phyloP scores from a whole-genome alignment of 495 filamentous ascomycete species.

The Bombardia bombarda region DNA sequence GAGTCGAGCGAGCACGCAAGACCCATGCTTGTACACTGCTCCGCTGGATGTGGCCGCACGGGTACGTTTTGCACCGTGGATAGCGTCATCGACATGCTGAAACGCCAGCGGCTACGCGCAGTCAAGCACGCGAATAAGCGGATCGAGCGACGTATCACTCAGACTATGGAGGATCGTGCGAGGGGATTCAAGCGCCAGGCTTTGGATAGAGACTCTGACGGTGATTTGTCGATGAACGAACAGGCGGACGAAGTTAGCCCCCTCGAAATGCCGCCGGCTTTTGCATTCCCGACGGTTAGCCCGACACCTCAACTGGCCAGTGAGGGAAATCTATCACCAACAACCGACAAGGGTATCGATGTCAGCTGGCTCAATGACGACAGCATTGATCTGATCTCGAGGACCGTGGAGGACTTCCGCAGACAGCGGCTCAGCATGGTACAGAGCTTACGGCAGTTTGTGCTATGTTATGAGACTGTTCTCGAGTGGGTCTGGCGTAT shows the following conservation, averaged over 20 bases:
- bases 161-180: constrained; percentile 2
- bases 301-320: background rate
- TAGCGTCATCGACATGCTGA: constrained; percentile 87
- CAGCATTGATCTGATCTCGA: constrained; percentile 67
- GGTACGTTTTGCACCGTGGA: constrained; percentile 96
- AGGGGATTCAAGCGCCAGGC: constrained; percentile 4
- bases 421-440: constrained; percentile 91
- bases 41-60: constrained; percentile 89
- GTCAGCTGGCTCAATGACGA: constrained; percentile 41
- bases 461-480: constrained; percentile 92
- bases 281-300: background rate
- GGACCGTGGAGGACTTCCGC: constrained; percentile 84
- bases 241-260: constrained; percentile 6
- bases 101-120: constrained; percentile 53
- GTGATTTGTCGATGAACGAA: constrained; percentile 31
- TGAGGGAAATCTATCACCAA: background rate
- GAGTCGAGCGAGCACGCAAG: constrained; percentile 44
- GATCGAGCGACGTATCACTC: constrained; percentile 17
- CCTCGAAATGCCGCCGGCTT: constrained; percentile 6
- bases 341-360: constrained; percentile 18
- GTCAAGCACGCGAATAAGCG: constrained; percentile 23
- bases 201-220: constrained; percentile 25
- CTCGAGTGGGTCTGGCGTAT: constrained; percentile 69
- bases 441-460: constrained; percentile 88
- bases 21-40: constrained; percentile 89